phyloP scores from a whole-genome alignment of 2,329 filamentous ascomycete genomes.

The Tolypocladium tropicale region DNA sequence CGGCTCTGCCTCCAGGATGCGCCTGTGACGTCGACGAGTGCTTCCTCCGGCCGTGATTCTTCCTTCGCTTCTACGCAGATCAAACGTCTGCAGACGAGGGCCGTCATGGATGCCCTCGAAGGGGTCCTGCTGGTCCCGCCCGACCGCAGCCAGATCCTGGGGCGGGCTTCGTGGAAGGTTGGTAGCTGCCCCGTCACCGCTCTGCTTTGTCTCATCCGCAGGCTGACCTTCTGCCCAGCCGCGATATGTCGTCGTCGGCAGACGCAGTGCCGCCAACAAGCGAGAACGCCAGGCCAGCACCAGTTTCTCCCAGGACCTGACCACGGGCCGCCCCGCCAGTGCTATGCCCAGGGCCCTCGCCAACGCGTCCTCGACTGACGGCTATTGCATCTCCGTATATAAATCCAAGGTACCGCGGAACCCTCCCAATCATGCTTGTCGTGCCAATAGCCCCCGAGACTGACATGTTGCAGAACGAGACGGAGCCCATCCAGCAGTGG shows the following conservation, averaged over 20 bases:
- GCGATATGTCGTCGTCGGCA: slow-evolving; percentile 49
- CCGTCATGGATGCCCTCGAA: slow-evolving; percentile 29
- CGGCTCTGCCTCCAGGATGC: slow-evolving; percentile 6
- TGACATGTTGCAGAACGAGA: slow-evolving; percentile 29
- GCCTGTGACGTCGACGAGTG: slow-evolving; percentile 2
- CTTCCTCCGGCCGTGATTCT: background rate
- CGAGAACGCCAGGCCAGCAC: slow-evolving; percentile 26
- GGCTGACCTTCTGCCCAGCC: slow-evolving; percentile 26
- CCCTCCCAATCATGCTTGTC: background rate
- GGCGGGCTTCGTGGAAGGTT: slow-evolving; percentile 43
- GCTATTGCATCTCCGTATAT: slow-evolving; percentile 41
- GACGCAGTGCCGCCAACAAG: slow-evolving; percentile 15
- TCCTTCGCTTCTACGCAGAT: background rate
- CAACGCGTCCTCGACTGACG: slow-evolving; percentile 24
- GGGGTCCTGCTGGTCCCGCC: slow-evolving; percentile 40
- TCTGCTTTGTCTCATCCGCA: slow-evolving; percentile 6
- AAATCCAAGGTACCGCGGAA: slow-evolving; percentile 43
- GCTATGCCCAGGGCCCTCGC: slow-evolving; percentile 25
- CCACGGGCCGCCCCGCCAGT: slow-evolving; percentile 26
- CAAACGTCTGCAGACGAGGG: background rate
- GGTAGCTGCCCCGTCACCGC: slow-evolving; percentile 5
- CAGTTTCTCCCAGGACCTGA: slow-evolving; percentile 27
- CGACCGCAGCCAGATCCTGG: slow-evolving; percentile 39
- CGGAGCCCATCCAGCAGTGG: slow-evolving; percentile 43
- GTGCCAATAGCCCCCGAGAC: slow-evolving; percentile 4